Evolutionary conservation across 2,329 filamentous ascomycete species (phyloP).

Genomic region (Monosporascus sp.): DNA sequence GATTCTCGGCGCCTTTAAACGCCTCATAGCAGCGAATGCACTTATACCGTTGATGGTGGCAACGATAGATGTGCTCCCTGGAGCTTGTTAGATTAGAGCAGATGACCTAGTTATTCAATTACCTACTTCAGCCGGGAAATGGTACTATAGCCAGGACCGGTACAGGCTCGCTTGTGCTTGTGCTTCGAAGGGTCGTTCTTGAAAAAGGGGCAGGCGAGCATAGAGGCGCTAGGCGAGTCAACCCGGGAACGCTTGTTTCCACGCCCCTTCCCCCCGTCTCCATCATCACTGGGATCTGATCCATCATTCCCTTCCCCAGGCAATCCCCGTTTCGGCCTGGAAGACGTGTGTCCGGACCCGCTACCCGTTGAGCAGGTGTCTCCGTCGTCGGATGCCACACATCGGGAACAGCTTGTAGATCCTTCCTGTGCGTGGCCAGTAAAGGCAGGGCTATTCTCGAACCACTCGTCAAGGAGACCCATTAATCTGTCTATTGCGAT

Average conservation of each 20-base stretch:
- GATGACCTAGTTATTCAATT: background rate
- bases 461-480: slow-evolving; percentile 3
- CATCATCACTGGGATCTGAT: slow-evolving; percentile 1
- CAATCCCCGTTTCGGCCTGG: slow-evolving; percentile 1
- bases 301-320: slow-evolving; percentile 1
- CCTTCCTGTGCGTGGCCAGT: background rate
- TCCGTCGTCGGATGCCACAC: background rate
- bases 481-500: slow-evolving; percentile 5
- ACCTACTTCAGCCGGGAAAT: slow-evolving; percentile 3
- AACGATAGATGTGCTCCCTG: slow-evolving; percentile 6
- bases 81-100: background rate
- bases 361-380: background rate
- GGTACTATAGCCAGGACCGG: background rate
- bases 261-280: background rate
- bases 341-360: background rate
- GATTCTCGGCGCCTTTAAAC: background rate
- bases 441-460: background rate
- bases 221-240: background rate
- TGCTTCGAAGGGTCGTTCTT: slow-evolving; percentile 1
- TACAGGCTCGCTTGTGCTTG: slow-evolving; percentile 1
- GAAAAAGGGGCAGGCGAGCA: slow-evolving; percentile 5
- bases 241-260: background rate
- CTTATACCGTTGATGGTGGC: slow-evolving; percentile 1
- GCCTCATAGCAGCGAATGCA: slow-evolving; percentile 1
- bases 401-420: background rate